phyloP scores from a whole-genome alignment of 108 stramenopile species.

The Poteriospumella lacustris region DNA sequence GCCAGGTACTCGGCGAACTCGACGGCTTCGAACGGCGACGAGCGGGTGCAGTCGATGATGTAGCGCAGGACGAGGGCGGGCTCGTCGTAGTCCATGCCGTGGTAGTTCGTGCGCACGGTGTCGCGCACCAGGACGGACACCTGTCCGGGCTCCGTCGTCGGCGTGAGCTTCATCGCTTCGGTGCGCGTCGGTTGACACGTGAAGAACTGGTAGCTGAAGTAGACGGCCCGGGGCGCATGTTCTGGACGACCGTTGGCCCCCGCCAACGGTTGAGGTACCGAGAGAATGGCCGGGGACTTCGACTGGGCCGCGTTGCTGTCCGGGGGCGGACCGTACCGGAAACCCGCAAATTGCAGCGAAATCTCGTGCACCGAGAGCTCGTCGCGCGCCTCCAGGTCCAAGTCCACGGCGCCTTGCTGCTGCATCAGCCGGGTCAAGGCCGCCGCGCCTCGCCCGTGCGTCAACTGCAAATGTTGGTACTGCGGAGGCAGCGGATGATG shows the following conservation, averaged over 20 bases:
- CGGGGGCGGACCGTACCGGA: conserved; percentile 25
- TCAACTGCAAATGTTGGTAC: too few relatives aligned
- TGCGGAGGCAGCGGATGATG: neutral
- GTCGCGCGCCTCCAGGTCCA: conserved; percentile 41
- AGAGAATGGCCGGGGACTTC: too few relatives aligned
- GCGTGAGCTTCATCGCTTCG: conserved; percentile 47
- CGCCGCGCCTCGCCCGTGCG: too few relatives aligned
- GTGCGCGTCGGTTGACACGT: conserved; percentile 49
- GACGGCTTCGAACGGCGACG: conserved; percentile 35
- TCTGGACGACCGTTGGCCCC: neutral
- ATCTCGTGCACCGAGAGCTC: conserved; percentile 44
- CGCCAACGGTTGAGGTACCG: too few relatives aligned
- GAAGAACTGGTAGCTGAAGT: conserved; percentile 59
- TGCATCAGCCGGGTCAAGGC: too few relatives aligned
- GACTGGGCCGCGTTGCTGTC: too few relatives aligned
- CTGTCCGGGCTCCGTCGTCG: conserved; percentile 27
- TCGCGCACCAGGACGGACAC: conserved; percentile 19
- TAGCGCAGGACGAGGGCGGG: conserved; percentile 47
- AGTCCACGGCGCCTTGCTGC: too few relatives aligned
- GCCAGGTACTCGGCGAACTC: conserved; percentile 50
- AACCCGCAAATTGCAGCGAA: conserved; percentile 57
- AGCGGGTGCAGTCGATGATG: conserved; percentile 44
- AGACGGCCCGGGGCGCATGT: conserved; percentile 40
- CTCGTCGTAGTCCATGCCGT: neutral
- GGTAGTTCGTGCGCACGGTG: neutral